Evolutionary conservation across 805 yeast genomes (phyloP).

Genomic region (Zygotorulaspora sp.): DNA sequence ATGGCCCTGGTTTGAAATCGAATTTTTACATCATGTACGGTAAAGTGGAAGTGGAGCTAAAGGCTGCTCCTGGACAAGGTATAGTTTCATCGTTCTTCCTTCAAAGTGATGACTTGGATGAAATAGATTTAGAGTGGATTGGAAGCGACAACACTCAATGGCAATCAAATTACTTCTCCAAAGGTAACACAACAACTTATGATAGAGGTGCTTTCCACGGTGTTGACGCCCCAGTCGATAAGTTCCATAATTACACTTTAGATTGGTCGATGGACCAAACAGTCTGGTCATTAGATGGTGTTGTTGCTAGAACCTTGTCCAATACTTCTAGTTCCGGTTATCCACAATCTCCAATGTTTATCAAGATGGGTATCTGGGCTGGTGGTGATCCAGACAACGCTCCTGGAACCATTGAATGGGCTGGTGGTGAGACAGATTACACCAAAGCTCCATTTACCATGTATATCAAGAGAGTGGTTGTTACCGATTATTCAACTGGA

Average conservation of each 20-base stretch:
- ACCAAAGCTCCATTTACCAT: constrained; percentile 63
- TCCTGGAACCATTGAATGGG: constrained; percentile 74
- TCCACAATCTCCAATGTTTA: constrained; percentile 87
- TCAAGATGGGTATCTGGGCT: constrained; percentile 71
- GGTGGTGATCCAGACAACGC: constrained; percentile 69
- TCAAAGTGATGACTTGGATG: constrained; percentile 83
- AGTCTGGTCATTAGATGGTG: constrained; percentile 72
- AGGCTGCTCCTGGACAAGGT: constrained; percentile 76
- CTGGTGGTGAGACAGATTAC: constrained; percentile 71
- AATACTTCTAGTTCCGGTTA: constrained; percentile 59
- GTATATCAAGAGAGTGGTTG: constrained; percentile 53
- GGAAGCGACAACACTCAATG: constrained; percentile 74
- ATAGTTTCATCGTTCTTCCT: constrained; percentile 75
- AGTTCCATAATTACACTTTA: constrained; percentile 71
- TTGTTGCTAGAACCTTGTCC: constrained; percentile 55
- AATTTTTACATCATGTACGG: constrained; percentile 88
- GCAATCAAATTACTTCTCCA: constrained; percentile 75
- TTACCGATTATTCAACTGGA: constrained; percentile 71
- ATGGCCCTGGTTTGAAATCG: constrained; percentile 74
- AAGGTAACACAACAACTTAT: constrained; percentile 72
- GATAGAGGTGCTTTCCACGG: constrained; percentile 74
- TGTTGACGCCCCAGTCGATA: constrained; percentile 49
- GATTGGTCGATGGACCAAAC: constrained; percentile 73
- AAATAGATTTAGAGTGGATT: constrained; percentile 82
- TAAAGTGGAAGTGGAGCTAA: constrained; percentile 62